Evolutionary conservation across 768 basidiomycete genomes (phyloP).

Genomic region (Agaricus sinodeliciosus): DNA sequence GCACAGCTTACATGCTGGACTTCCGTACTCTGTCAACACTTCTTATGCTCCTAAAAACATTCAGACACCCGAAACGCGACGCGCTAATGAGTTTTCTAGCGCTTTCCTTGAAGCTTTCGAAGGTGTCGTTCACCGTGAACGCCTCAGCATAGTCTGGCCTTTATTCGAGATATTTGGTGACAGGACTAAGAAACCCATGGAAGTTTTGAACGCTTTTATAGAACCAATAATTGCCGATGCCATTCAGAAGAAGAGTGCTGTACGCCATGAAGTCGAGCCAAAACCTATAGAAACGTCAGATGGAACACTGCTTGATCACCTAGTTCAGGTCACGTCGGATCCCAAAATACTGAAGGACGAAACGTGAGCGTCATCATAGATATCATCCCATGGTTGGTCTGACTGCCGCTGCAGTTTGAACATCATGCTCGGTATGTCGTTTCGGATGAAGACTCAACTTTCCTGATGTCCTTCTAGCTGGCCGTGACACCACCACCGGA

Average conservation of each 20-base stretch:
- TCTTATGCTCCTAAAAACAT: constrained; percentile 17
- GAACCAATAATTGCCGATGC: constrained; percentile 49
- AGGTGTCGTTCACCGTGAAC: constrained; percentile 33
- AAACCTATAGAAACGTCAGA: constrained; percentile 24
- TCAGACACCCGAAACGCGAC: constrained; percentile 18
- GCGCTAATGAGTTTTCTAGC: constrained; percentile 36
- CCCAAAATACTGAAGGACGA: constrained; percentile 43
- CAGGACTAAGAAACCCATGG: constrained; percentile 40
- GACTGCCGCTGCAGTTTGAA: constrained; percentile 25
- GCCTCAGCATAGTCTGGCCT: constrained; percentile 47
- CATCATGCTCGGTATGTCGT: constrained; percentile 33
- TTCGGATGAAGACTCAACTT: not conserved
- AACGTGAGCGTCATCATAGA: constrained; percentile 20
- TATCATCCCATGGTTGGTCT: not conserved
- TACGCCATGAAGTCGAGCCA: constrained; percentile 17
- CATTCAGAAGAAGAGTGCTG: constrained; percentile 31
- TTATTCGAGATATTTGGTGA: constrained; percentile 44
- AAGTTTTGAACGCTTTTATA: constrained; percentile 43
- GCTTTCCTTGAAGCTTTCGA: constrained; percentile 46
- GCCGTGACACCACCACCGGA: constrained; percentile 39
- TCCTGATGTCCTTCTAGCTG: constrained; percentile 20
- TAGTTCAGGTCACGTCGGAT: constrained; percentile 43
- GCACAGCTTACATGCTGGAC: constrained; percentile 39
- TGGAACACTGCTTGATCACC: constrained; percentile 48
- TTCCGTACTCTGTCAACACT: constrained; percentile 47